Conservation (phyloP, 345 rosid genomes). For the Gossypium herbaceum region DNA sequence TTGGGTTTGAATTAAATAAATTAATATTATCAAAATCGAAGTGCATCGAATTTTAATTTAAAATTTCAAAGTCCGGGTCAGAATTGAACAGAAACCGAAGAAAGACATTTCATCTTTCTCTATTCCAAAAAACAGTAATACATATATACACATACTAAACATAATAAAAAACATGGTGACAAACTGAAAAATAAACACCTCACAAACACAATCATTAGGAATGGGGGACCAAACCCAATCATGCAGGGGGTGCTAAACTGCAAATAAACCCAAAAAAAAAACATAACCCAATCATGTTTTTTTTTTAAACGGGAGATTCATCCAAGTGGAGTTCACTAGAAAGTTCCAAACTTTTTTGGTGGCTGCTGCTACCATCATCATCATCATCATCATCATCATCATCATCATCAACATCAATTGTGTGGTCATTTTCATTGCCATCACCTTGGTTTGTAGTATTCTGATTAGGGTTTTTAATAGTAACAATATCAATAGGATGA, state of each 20-base stretch:
- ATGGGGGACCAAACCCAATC: not conserved
- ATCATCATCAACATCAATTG: not conserved
- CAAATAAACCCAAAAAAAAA: not conserved
- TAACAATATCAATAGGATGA: slow-evolving; percentile 26
- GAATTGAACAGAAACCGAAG: too few species aligned
- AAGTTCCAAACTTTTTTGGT: slow-evolving; percentile 21
- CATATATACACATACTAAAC: not conserved
- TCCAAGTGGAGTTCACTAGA: slow-evolving; percentile 14
- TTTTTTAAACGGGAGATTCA: slow-evolving; percentile 30
- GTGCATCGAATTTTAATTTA: too few species aligned
- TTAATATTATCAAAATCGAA: too few species aligned
- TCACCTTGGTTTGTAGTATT: not conserved
- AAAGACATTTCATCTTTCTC: not conserved
- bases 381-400: too few species aligned
- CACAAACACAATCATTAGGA: not conserved
- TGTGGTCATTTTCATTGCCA: not conserved
- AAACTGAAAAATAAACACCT: not conserved
- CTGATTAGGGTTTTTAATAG: not conserved
- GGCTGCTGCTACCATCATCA: not conserved
- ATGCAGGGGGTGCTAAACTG: not conserved
- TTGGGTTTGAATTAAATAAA: too few species aligned
- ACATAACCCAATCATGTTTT: too few species aligned
- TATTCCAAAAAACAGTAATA: not conserved
- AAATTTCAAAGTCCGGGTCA: too few species aligned
- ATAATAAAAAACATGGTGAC: not conserved